Conservation (phyloP, 768 basidiomycete species). For the Phylloporus sp. region DNA sequence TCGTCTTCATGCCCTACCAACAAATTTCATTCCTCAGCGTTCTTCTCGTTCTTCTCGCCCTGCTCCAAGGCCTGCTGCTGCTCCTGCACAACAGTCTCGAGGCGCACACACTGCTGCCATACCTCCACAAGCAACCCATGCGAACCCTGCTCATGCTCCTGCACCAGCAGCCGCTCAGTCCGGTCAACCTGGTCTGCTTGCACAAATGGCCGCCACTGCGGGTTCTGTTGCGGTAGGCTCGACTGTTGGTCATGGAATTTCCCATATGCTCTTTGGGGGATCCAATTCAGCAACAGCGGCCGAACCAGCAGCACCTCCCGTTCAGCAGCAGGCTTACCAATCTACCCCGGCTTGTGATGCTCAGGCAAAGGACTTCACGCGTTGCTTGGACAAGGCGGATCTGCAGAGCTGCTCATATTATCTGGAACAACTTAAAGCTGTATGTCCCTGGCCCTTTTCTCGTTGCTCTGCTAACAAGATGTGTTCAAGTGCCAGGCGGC, state of each 20-base stretch:
- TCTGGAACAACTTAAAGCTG: constrained; percentile 84
- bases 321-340: constrained; percentile 44
- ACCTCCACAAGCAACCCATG: constrained; percentile 38
- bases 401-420: constrained; percentile 81
- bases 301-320: constrained; percentile 46
- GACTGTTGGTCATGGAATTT: constrained; percentile 86
- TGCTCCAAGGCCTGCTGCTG: constrained; percentile 50
- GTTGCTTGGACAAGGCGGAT: constrained; percentile 80
- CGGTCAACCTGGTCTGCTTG: constrained; percentile 66
- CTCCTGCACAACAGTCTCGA: constrained; percentile 43
- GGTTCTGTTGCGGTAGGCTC: constrained; percentile 89
- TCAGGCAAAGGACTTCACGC: constrained; percentile 87
- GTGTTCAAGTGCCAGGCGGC: constrained; percentile 66
- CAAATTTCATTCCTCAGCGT: constrained; percentile 44
- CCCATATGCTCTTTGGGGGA: constrained; percentile 85
- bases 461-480: constrained; percentile 5
- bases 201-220: constrained; percentile 87
- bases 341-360: constrained; percentile 55
- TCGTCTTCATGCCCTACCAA: background rate
- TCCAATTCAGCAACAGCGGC: constrained; percentile 40
- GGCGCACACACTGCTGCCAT: constrained; percentile 49
- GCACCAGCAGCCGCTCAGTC: constrained; percentile 39
- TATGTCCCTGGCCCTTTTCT: constrained; percentile 37
- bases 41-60: constrained; percentile 72
- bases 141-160: constrained; percentile 41